Evolutionary conservation across 306 rosid species (phyloP), one percentile per base, ranked within the genome.

Genomic region (Quercus mongolica): DNA sequence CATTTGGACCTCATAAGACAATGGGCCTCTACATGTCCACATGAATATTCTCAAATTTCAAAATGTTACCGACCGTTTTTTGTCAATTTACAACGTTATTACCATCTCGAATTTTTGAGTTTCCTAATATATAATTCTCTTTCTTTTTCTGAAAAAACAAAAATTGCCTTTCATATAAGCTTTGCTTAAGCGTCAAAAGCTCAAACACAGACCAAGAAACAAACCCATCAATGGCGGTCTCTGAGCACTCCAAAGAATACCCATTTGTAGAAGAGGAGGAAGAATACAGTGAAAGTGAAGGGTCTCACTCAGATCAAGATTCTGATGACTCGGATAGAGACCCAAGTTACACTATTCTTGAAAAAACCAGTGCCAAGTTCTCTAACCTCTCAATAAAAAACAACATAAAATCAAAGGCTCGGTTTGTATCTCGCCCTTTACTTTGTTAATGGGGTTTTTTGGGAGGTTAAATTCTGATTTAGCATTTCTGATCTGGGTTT

Each of bases 311-410:
- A 5, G 85, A 12, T 69, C 58, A 54, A 7, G 80, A 82, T n/a
- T 85, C 84, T 3, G 84, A 88, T 25, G 94, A 86, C 74, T 84
- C 86, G 0, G 86, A 74, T 25, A 58, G 13, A 5, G 94, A 92
- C 80, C 84, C 87, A 1, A 86, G 78, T 80, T 84, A 35, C 69
- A 73, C 20, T 74, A 26, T 46, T 73, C 79, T 80, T 25, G 87
- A 92, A 83, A 88, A 89, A 83, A 85, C 90, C 75, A 31, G 52
- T 14, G 59, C 58, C 71, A 84, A 76, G 67, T 75, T 88, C 67
- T 84, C 94, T 15, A 74, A 81, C 56, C 89, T 88, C 81, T 85
- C 89, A 18, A 77, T 92, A 83, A 58, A 54, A 38, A 86, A 72
- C 52, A 90, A 77, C 52, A 90, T 71, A 52, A 88, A 86, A 72